Percentiles rank a stretch among this genome's conserved stretches.
phyloP scores from a whole-genome alignment of 139 green algal species.

The Coelastrella sp. region DNA sequence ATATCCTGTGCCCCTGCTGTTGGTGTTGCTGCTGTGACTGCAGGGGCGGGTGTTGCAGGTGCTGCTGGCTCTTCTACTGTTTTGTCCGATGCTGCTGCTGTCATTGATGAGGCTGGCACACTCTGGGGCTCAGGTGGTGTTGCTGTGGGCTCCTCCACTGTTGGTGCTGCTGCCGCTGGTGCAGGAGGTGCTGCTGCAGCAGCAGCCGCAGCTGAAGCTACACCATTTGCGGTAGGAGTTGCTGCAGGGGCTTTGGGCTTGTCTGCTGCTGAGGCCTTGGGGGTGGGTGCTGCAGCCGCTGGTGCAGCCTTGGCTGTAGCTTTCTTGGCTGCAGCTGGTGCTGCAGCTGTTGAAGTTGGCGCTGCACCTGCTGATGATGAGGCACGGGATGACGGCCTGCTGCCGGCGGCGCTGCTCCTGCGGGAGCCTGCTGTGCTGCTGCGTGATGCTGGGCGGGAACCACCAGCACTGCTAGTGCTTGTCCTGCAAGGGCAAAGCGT shows the following conservation, averaged over 20 bases:
- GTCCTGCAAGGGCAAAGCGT: too few species aligned
- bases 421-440: background rate
- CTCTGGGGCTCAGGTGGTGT: too few species aligned
- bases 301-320: constrained; percentile 2
- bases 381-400: background rate
- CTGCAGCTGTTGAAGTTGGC: constrained; percentile 6
- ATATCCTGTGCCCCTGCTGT: background rate
- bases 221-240: background rate
- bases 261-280: background rate
- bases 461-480: background rate
- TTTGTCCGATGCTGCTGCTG: background rate
- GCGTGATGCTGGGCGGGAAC: background rate
- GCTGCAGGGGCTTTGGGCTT: constrained; percentile 1
- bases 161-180: constrained; percentile 5
- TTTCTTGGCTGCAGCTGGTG: background rate
- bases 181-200: background rate
- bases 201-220: constrained; percentile 6
- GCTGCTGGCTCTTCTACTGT: constrained; percentile 21
- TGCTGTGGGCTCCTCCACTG: background rate
- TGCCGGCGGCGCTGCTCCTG: constrained; percentile 1
- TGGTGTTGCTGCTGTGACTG: background rate
- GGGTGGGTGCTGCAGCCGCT: background rate
- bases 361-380: background rate
- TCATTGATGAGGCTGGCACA: background rate
- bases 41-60: background rate